Percentiles rank a stretch among this genome's conserved stretches.
Evolutionary conservation across 345 rosid species (phyloP).

Genomic region (Aegle marmelos): DNA sequence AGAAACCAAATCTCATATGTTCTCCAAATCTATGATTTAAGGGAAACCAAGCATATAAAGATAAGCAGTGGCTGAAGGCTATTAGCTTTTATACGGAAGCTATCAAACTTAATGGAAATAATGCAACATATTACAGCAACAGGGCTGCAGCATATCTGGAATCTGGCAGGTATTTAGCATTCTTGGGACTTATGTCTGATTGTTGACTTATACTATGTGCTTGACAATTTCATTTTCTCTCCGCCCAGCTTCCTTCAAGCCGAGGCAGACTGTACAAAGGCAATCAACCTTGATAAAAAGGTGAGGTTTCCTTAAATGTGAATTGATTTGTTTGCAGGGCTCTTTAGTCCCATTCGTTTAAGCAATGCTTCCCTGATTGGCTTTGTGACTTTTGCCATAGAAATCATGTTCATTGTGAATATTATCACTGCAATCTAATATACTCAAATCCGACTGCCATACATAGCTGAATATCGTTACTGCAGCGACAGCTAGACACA

Average conservation of each 20-base stretch:
- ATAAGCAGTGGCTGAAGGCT: conserved; percentile 83
- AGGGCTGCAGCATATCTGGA: conserved; percentile 98
- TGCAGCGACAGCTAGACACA: not conserved
- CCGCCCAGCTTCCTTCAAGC: conserved; percentile 74
- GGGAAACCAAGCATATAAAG: conserved; percentile 97
- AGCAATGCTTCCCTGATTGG: not conserved
- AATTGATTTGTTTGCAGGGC: not conserved
- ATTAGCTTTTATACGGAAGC: conserved; percentile 81
- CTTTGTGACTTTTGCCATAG: not conserved
- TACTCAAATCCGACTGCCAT: not conserved
- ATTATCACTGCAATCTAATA: not conserved
- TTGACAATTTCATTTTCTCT: conserved; percentile 13
- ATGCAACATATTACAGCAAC: conserved; percentile 90
- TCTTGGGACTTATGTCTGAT: not conserved
- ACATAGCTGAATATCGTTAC: not conserved
- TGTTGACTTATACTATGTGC: conserved; percentile 3
- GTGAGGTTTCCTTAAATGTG: conserved; percentile 32
- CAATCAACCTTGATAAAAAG: conserved; percentile 86
- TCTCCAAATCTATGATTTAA: conserved; percentile 30
- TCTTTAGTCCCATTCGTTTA: not conserved
- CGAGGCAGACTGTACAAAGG: conserved; percentile 82
- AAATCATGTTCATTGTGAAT: not conserved
- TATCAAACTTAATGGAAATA: conserved; percentile 67
- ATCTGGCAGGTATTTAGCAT: conserved; percentile 51
- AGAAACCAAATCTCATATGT: conserved; percentile 3